A percentile compares a stretch with the other conserved stretches of the same genome.
These are phyloP conservation scores for Septoria linicola DNA, from an alignment of 2,329 filamentous ascomycete species.

Conservation along the genomic window DNA sequence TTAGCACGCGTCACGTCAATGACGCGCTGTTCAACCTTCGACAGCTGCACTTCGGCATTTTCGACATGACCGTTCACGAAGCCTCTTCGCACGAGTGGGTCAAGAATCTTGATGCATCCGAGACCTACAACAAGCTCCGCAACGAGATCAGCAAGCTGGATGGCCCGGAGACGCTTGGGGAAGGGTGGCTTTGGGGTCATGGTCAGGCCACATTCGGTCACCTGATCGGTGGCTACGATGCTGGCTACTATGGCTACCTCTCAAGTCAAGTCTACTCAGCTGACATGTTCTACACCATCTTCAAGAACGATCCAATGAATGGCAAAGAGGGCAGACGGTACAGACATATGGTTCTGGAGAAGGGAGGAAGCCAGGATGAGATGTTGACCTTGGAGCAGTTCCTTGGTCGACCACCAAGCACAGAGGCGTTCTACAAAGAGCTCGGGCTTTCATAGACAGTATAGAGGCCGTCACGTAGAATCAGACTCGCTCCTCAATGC, in stretches of 20 bases:
- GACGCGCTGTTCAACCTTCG: constrained; percentile 74
- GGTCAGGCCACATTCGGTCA: constrained; percentile 80
- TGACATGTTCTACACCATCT: constrained; percentile 82
- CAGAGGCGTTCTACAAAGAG: constrained; percentile 77
- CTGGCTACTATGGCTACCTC: constrained; percentile 70
- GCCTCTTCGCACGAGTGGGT: constrained; percentile 68
- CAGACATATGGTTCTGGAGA: constrained; percentile 73
- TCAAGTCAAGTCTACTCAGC: constrained; percentile 77
- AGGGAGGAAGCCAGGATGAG: constrained; percentile 75
- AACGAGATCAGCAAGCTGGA: constrained; percentile 70
- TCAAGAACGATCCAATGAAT: constrained; percentile 77
- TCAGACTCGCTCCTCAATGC: no score
- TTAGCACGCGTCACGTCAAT: constrained; percentile 78
- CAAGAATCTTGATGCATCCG: constrained; percentile 63
- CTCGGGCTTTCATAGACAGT: constrained; percentile 53
- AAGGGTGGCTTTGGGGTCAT: constrained; percentile 63
- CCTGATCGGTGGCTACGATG: constrained; percentile 80
- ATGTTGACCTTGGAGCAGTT: constrained; percentile 78
- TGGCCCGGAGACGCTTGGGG: constrained; percentile 67
- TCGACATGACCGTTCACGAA: constrained; percentile 78
- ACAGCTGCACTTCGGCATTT: constrained; percentile 78
- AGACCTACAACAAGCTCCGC: constrained; percentile 70
- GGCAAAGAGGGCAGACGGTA: constrained; percentile 70
- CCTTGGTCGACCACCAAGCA: constrained; percentile 71
- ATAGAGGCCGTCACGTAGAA: no score